Evolutionary conservation across 2,329 filamentous ascomycete genomes (phyloP), one percentile per base, ranked within the genome.

Genomic region (Nemania sp.): DNA sequence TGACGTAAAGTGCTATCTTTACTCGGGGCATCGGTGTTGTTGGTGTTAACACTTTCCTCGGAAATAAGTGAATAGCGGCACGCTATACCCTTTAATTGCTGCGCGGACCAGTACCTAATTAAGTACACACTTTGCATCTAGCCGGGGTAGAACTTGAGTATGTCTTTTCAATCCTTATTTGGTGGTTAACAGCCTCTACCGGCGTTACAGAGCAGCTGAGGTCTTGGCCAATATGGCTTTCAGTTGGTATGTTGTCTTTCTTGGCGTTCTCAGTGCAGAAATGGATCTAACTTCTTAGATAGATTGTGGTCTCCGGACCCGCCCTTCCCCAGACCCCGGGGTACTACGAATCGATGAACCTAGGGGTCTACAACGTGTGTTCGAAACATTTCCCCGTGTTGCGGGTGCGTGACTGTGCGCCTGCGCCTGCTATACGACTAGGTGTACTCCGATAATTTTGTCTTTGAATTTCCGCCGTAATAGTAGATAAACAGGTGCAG

Each of bases 201-300:
- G n/a, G n/a, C n/a, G n/a, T n/a, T n/a, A 26, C 64, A 54, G 64
- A 67, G 54, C 10, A 49, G 45, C 24, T 47, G n/a, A 56, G 27
- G 22, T 49, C 51, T 32, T 18, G 35, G n/a, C 51, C 47, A 60
- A 60, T 22, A 60, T 47, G n/a, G n/a, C n/a, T n/a, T n/a, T n/a
- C n/a, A n/a, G n/a, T 2, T 5, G 20, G 27, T 18, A n/a, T 55
- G 41, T 55, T 52, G 29, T 29, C 15, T 32, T 57, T 54, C 64
- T 67, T 67, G 64, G 64, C 64, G 22, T 58, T 3, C 56, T 52
- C n/a, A 49, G 55, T 26, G 11, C 29, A 51, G 47, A 35, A 53
- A 45, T 43, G 32, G 8, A n/a, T n/a, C n/a, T n/a, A n/a, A n/a
- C n/a, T 49, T 55, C 51, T 26, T 13, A 43, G 58, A 45, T 53